A percentile compares a stretch with the other conserved stretches of the same genome.
Evolutionary conservation across 805 yeast genomes (phyloP).

Genomic region (Metschnikowia gelsemii): DNA sequence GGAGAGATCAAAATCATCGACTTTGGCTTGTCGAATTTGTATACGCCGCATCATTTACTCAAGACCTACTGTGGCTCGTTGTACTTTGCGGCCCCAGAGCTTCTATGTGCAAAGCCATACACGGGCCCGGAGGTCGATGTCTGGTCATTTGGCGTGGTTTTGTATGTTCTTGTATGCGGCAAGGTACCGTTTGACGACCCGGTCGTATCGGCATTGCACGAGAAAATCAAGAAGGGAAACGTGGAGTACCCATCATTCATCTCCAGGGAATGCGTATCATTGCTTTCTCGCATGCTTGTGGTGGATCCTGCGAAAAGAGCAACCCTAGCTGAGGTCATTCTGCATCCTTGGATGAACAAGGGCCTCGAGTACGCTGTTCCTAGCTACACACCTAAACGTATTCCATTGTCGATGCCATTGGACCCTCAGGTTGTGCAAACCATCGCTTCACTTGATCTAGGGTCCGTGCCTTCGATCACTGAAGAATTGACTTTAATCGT

Average conservation of each 20-base stretch:
- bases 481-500: conserved; percentile 58
- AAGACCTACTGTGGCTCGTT: conserved; percentile 96
- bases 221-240: conserved; percentile 86
- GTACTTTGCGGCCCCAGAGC: conserved; percentile 98
- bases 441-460: conserved; percentile 78
- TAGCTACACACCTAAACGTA: conserved; percentile 72
- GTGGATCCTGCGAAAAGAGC: conserved; percentile 87
- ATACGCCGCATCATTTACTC: conserved; percentile 64
- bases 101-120: conserved; percentile 88
- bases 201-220: conserved; percentile 86
- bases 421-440: conserved; percentile 66
- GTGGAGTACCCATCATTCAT: conserved; percentile 88
- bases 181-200: conserved; percentile 98
- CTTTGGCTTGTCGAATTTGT: conserved; percentile 91
- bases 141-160: conserved; percentile 97
- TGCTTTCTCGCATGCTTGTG: conserved; percentile 84
- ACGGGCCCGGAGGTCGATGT: conserved; percentile 96
- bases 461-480: conserved; percentile 57
- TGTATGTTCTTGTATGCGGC: conserved; percentile 94
- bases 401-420: conserved; percentile 70
- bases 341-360: conserved; percentile 93
- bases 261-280: conserved; percentile 74
- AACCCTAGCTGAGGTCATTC: conserved; percentile 68
- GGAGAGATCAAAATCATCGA: conserved; percentile 96
- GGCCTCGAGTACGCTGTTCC: conserved; percentile 77